Percentiles rank a stretch among this genome's conserved stretches.
Evolutionary conservation across 164 flowering plant species (phyloP).

Genomic region (Euptelea pleiosperma): DNA sequence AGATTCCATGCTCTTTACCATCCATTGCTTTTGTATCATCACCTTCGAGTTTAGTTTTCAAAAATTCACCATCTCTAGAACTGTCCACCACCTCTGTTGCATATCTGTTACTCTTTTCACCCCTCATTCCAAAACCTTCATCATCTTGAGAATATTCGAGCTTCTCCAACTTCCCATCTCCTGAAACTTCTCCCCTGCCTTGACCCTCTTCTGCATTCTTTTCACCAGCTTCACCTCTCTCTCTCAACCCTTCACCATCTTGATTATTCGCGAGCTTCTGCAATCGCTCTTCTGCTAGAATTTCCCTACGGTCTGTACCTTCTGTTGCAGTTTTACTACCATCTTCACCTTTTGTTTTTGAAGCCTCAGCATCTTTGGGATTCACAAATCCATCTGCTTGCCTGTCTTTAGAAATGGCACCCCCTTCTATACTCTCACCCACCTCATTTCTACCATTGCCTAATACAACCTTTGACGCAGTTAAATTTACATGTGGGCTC

Average conservation of each 20-base stretch:
- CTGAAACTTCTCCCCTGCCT: conserved; percentile 1
- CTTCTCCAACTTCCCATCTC: neutral
- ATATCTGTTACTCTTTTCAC: conserved; percentile 5
- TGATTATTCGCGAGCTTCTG: conserved; percentile 7
- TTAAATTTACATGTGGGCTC: conserved; percentile 19
- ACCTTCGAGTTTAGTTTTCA: conserved; percentile 4
- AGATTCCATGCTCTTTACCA: conserved; percentile 5
- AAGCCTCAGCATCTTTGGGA: conserved; percentile 1
- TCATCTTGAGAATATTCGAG: neutral
- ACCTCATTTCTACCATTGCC: too few relatives aligned
- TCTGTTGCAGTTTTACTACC: conserved; percentile 1
- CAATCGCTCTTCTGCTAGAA: conserved; percentile 12
- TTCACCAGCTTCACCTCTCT: conserved; percentile 8
- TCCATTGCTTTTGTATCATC: conserved; percentile 1
- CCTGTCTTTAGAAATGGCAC: conserved; percentile 5
- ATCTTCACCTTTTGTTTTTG: neutral
- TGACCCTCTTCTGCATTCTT: conserved; percentile 7
- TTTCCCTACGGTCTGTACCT: conserved; percentile 2
- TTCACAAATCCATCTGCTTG: neutral
- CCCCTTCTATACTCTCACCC: too few relatives aligned
- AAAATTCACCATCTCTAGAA: neutral
- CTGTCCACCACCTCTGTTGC: conserved; percentile 1
- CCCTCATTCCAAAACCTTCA: neutral
- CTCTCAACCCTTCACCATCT: conserved; percentile 8
- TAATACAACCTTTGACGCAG: neutral